Evolutionary conservation across 176 grass and related monocot genomes (phyloP).

Genomic region (Phyllostachys edulis): DNA sequence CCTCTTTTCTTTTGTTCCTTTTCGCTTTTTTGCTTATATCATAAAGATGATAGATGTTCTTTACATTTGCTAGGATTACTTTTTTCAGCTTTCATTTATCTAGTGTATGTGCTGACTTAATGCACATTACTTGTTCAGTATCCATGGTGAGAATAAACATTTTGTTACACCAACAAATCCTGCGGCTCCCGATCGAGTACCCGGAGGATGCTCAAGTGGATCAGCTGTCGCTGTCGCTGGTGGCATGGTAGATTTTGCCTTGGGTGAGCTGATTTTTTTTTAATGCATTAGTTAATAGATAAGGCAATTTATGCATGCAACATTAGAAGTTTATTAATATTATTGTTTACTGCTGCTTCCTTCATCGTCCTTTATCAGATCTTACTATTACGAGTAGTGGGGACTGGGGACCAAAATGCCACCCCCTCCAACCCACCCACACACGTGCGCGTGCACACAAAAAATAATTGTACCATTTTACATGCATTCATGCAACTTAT

Average conservation of each 20-base stretch:
- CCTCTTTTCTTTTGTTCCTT: neutral
- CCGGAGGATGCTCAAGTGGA: slow-evolving; percentile 95
- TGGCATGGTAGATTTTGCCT: slow-evolving; percentile 91
- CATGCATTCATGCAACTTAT: slow-evolving; percentile 19
- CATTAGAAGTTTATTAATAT: neutral
- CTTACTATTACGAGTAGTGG: neutral
- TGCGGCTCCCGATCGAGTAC: slow-evolving; percentile 51
- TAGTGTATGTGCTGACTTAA: slow-evolving; percentile 20
- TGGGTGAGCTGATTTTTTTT: slow-evolving; percentile 53
- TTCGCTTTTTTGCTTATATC: neutral
- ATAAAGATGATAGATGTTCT: neutral
- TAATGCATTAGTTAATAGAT: slow-evolving; percentile 4
- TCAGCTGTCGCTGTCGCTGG: slow-evolving; percentile 90
- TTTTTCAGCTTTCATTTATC: neutral
- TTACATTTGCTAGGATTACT: neutral
- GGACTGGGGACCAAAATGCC: neutral
- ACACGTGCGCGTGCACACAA: too few relatives aligned
- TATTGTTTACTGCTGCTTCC: slow-evolving; percentile 3
- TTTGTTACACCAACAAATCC: slow-evolving; percentile 89
- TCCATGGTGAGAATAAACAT: slow-evolving; percentile 86
- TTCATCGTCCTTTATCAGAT: neutral
- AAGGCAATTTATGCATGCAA: neutral
- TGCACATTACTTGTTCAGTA: slow-evolving; percentile 46
- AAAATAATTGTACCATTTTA: neutral
- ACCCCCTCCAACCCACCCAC: neutral